Evolutionary conservation across 345 rosid genomes (phyloP), one percentile per base, ranked within the genome.

Genomic region (Populus pruinosa): DNA sequence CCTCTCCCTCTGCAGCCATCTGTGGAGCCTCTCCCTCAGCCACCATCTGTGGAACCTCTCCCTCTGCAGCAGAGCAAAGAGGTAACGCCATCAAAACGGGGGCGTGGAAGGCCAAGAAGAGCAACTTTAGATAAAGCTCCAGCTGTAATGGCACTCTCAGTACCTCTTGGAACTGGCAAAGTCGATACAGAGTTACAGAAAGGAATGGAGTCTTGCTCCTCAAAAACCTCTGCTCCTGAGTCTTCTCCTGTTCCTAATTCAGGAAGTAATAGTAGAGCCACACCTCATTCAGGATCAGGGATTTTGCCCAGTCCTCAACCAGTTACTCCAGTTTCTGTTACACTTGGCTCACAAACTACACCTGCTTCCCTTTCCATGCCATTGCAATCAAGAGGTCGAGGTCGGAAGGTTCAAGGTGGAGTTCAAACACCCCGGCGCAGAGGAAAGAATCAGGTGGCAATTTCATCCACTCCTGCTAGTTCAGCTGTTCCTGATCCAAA

Each of bases 91-190:
- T 81, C 91, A 55, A 94, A 91, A 84, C 86, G 98, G 72, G 97
- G 98, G 27, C 94, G 98, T 84, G 98, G 98, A 75, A 91, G 98
- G 82, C 98, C 98, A 38, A 89, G 91, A 82, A 88, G 94, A 85
- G 90, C 67, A 70, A 53, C 79, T 56, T 59, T 82, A 11, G 92
- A 88, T 69, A 90, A 80, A 81, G 74, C 91, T 82, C 89, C 86
- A 8, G 50, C 83, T 61, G 76, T 82, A 1, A 61, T 75, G 76
- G 63, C 79, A 61, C 67, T 70, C 63, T 72, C 86, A 70, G 81
- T 76, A 35, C 72, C 86, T 77, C 39, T 80, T 82, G 87, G 77
- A 83, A 49, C 62, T 68, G 82, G 77, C n/a, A 83, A 86, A 75
- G 73, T 76, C 39, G 87, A 84, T 72, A 41, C 16, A 3, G 89